Base-by-base conservation (phyloP, 306 rosid genomes). In the Luffa acutangula region DNA sequence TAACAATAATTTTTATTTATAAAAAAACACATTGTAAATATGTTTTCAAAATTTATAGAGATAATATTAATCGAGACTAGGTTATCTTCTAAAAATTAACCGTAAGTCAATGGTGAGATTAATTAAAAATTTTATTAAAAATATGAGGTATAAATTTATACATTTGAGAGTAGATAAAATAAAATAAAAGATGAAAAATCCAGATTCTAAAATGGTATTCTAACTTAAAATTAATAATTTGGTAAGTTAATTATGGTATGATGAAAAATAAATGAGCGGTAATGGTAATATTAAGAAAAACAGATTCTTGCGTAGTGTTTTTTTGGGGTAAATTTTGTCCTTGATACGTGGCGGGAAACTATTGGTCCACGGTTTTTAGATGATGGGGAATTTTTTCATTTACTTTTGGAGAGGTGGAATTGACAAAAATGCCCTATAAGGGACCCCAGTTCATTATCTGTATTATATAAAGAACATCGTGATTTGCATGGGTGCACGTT, bases 401-500 rank as follows among this genome's bases (percentile, higher is more conserved):
- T 10, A 9, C 37, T 69, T 69, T 69, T 69, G 10, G 54, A 43
- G 71, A 17, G 17, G 7, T 11, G 10, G 37, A 70, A 70, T 2
- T 70, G 76, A 70, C 76, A 11, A 11, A 42, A 10, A 4, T 70
- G 10, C 76, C 76, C 53, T 9, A 7, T 8, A 41, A 0, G 0
- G 56, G 76, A n/a, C 11, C 76, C 76, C 56, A n/a, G n/a, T 39
- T n/a, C 37, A 43, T 43, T 20, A 70, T 70, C 76, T 43, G 76
- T 62, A 25, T 33, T 62, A 9, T 36, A 36, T 2, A 59, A 11
- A 13, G 11, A 67, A 18, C 51, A 41, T 67, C 74, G 74, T 67
- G 76, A 70, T 70, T 15, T 48, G 77, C 59, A 73, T 73, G 58
- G 57, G 77, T 48, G 43, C 60, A 73, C 59, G 77, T 73, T 49